Conservation (phyloP, 208 protist genomes). For the Spongospora subterranea region DNA sequence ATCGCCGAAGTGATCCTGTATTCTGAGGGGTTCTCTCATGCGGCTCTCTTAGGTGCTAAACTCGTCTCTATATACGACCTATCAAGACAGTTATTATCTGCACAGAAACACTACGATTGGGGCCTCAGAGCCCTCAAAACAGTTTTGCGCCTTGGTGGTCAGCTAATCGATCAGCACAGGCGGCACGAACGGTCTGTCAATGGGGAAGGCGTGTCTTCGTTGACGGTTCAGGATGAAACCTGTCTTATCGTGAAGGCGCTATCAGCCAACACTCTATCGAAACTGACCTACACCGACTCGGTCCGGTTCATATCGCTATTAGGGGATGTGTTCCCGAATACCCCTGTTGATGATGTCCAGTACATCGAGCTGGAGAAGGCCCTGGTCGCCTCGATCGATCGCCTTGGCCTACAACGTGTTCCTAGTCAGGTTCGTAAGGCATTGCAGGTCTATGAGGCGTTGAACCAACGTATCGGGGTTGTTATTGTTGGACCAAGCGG, state of each 20-base stretch:
- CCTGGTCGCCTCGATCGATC: slow-evolving; percentile 84
- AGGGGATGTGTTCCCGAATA: slow-evolving; percentile 89
- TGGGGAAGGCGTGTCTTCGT: neutral
- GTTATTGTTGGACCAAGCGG: slow-evolving; percentile 94
- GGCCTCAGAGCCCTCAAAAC: slow-evolving; percentile 96
- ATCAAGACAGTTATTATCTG: slow-evolving; percentile 88
- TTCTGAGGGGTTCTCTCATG: slow-evolving; percentile 93
- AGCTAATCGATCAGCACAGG: slow-evolving; percentile 86
- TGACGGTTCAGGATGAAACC: slow-evolving; percentile 76
- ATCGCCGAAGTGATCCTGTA: slow-evolving; percentile 96
- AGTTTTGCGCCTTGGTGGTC: slow-evolving; percentile 70
- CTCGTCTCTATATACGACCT: slow-evolving; percentile 92
- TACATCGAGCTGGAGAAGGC: slow-evolving; percentile 88
- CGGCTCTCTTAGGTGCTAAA: slow-evolving; percentile 87
- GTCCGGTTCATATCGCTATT: slow-evolving; percentile 89
- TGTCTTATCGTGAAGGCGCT: slow-evolving; percentile 93
- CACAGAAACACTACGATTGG: slow-evolving; percentile 98
- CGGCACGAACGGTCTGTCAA: slow-evolving; percentile 77
- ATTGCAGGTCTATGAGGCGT: slow-evolving; percentile 90
- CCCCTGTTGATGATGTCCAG: slow-evolving; percentile 85
- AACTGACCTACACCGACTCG: slow-evolving; percentile 93
- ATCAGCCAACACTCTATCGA: slow-evolving; percentile 95
- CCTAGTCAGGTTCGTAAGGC: slow-evolving; percentile 74
- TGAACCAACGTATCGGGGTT: slow-evolving; percentile 96
- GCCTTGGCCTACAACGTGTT: slow-evolving; percentile 86